Evolutionary conservation across 768 basidiomycete species (phyloP).

Genomic region (Terana coerulea): DNA sequence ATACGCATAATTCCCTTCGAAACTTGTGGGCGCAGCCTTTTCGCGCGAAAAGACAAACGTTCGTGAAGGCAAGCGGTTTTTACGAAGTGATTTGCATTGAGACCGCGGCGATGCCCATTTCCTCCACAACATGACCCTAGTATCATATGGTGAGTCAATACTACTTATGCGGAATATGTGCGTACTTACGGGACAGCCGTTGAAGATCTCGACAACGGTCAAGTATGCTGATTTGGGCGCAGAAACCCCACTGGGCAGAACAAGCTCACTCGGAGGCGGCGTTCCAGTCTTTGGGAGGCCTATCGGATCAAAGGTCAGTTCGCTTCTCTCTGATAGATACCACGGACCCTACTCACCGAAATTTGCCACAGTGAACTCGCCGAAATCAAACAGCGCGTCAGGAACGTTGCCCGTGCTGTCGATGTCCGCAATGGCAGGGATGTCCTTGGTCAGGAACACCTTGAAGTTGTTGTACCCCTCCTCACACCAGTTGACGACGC

Average conservation of each 20-base stretch:
- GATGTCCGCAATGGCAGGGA: conserved; percentile 14
- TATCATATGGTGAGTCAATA: background rate
- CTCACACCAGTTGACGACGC: conserved; percentile 13
- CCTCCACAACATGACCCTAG: conserved; percentile 10
- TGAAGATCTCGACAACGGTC: conserved; percentile 10
- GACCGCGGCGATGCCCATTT: conserved; percentile 10
- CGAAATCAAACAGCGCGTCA: conserved; percentile 3
- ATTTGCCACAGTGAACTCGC: conserved; percentile 11
- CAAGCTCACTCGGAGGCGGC: conserved; percentile 4
- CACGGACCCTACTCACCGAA: conserved; percentile 8
- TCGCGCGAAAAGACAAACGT: too few species aligned
- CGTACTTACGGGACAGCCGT: conserved; percentile 11
- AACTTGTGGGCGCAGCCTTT: too few species aligned
- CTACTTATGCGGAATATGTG: background rate
- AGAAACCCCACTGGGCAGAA: background rate
- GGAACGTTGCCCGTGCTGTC: conserved; percentile 2
- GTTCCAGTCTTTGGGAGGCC: conserved; percentile 7
- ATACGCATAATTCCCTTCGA: too few species aligned
- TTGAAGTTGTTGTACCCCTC: conserved; percentile 14
- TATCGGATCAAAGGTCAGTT: background rate
- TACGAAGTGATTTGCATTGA: too few species aligned
- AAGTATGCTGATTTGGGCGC: background rate
- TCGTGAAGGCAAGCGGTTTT: too few species aligned
- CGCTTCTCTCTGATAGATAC: too few species aligned
- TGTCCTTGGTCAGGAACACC: conserved; percentile 8